phyloP scores from a whole-genome alignment of 2,329 filamentous ascomycete genomes.

The Epichloe festucae region DNA sequence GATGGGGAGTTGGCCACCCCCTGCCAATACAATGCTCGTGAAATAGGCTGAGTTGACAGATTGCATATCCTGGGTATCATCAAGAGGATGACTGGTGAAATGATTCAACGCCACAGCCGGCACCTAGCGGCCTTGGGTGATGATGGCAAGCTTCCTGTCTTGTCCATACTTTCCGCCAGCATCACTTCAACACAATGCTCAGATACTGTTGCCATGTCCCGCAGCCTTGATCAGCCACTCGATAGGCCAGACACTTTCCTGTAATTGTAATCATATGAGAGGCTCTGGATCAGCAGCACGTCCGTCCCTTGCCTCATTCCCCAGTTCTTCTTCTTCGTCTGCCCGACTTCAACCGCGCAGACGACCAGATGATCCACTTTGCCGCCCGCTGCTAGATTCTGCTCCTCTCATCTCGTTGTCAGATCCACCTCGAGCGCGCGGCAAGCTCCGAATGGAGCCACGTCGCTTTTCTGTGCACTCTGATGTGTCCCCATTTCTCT shows the following conservation, averaged over 20 bases:
- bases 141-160: neutral
- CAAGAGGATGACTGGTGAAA: too few species aligned
- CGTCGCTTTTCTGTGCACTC: slow-evolving; percentile 2
- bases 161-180: neutral
- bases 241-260: neutral
- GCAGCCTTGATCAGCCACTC: neutral
- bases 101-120: too few species aligned
- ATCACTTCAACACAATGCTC: neutral
- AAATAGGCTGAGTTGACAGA: too few species aligned
- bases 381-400: neutral
- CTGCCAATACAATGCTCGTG: too few species aligned
- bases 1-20: too few species aligned
- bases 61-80: too few species aligned
- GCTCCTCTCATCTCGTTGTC: neutral
- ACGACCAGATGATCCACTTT: neutral
- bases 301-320: neutral
- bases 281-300: too few species aligned
- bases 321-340: neutral
- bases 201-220: neutral
- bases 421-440: slow-evolving; percentile 3
- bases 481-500: neutral
- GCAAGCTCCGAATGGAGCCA: slow-evolving; percentile 7
- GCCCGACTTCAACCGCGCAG: neutral
- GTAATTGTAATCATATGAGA: neutral
- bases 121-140: too few species aligned